A percentile compares a stretch with the other conserved stretches of the same genome.
Evolutionary conservation across 140 eudicot genomes (phyloP).

Genomic region (Flaveria floridana): DNA sequence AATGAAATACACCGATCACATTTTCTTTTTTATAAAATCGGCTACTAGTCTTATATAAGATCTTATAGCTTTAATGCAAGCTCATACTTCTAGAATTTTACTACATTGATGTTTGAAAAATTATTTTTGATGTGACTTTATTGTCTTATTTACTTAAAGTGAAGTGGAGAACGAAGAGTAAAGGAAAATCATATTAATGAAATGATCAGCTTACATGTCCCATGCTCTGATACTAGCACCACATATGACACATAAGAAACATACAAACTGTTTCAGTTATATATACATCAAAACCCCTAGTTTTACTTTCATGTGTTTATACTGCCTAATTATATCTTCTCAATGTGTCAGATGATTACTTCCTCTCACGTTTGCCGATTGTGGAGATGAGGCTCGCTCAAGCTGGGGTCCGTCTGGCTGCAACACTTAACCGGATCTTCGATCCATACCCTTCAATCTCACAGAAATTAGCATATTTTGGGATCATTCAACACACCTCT

Average conservation of each 20-base stretch:
- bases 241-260: no score
- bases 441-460: slow-evolving; percentile 38
- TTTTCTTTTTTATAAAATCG: neutral
- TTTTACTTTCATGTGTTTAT: neutral
- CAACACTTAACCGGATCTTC: slow-evolving; percentile 78
- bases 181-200: no score
- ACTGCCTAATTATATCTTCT: slow-evolving; percentile 16
- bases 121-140: neutral
- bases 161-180: no score
- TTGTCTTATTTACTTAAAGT: no score
- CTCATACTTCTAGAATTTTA: neutral
- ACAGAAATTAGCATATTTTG: slow-evolving; percentile 33
- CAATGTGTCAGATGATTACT: slow-evolving; percentile 70
- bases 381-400: slow-evolving; percentile 89
- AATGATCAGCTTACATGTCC: no score
- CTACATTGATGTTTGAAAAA: neutral
- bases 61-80: neutral
- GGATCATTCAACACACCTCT: slow-evolving; percentile 19
- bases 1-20: neutral
- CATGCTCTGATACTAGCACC: no score
- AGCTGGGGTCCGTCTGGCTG: slow-evolving; percentile 89
- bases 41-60: neutral
- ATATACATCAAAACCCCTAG: no score
- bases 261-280: no score
- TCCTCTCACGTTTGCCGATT: slow-evolving; percentile 81